Base-by-base conservation (phyloP, 1,284 basidiomycete genomes). In the Ustilago trichophora region DNA sequence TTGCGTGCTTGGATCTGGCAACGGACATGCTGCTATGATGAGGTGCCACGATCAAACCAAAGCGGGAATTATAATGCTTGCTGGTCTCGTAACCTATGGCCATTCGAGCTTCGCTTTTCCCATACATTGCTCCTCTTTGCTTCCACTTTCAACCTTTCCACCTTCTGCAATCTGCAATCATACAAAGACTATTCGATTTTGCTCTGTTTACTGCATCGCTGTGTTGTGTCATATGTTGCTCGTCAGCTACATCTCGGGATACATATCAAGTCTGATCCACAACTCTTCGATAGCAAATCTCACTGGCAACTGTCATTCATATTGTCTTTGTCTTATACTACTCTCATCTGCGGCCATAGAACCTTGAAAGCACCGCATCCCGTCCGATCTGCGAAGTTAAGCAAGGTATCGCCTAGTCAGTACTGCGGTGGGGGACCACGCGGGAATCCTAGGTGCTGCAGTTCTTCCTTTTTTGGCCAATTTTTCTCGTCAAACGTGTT, bases 401-500 rank as follows among this genome's bases (percentile, higher is more conserved):
- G 85, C 87, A 85, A 85, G 86, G 87, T 88, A 86, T 87, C 86
- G 87, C 87, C 85, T 83, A 88, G 88, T 88, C 87, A 89, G 88
- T 89, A 89, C 87, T 88, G 88, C 85, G 87, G 88, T 89, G 87
- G 88, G 88, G 88, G 88, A 89, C 88, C 88, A 89, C 87, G 85
- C 85, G 87, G 87, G 87, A 89, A 89, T 89, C 88, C 87, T 88
- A 84, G 87, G 87, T 88, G 87, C 87, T 86, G 87, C 87, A 87
- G 87, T 88, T 88, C 85, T 85, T 73, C 46, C n/a, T n/a, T n/a
- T n/a, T n/a, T n/a, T n/a, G n/a, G n/a, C n/a, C n/a, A n/a, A n/a
- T n/a, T n/a, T n/a, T n/a, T n/a, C n/a, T n/a, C n/a, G n/a, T n/a
- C n/a, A n/a, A n/a, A n/a, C n/a, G n/a, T n/a, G n/a, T n/a, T n/a